Base-by-base conservation (phyloP, 106 monocot species). In the Hemerocallis citrina region DNA sequence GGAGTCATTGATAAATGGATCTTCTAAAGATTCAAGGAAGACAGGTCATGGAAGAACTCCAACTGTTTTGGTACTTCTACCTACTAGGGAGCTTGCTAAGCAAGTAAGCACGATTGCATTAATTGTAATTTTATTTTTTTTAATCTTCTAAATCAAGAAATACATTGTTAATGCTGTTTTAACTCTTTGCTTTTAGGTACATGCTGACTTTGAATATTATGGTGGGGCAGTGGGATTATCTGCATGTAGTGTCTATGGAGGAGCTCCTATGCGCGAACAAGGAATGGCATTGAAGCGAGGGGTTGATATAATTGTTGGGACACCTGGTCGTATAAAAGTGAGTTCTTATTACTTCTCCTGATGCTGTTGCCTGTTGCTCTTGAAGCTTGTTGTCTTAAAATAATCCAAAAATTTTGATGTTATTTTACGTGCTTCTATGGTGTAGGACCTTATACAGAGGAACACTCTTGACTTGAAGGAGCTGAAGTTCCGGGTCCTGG, bases 261-360 rank as follows among this genome's bases (percentile, higher is more conserved):
- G 98, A 16, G 41, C 92, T 68, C 64, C 88, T 64, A 88, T 68
- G 57, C 74, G 79, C 39, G 52, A 69, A 25, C 98, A 99, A 64
- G 85, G 88, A 59, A 55, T 65, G 46, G 68, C 92, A 43, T 41
- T 99, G 62, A 92, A 37, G 52, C 79, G 77, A 78, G 98, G 98
- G 7, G 85, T 99, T 60, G 98, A 99, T 67, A 80, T 99, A 47
- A 82, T 99, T 72, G 82, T 99, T 73, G 98, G 98, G 25, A 91
- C 98, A 34, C 98, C 98, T 64, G 98, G 98, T 2, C 57, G 98
- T 15, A 68, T 99, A 38, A 99, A 92, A 66, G 98, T 88, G 83
- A 41, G 23, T 25, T 49, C 38, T 28, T 32, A 36, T 45, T 65
- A 34, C 34, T 76, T 45, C 65, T 68, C 31, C 27, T 15, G 3